A percentile compares a stretch with the other conserved stretches of the same genome.
Conservation (phyloP, 345 rosid genomes). For the Arabidopsis arenosa region DNA sequence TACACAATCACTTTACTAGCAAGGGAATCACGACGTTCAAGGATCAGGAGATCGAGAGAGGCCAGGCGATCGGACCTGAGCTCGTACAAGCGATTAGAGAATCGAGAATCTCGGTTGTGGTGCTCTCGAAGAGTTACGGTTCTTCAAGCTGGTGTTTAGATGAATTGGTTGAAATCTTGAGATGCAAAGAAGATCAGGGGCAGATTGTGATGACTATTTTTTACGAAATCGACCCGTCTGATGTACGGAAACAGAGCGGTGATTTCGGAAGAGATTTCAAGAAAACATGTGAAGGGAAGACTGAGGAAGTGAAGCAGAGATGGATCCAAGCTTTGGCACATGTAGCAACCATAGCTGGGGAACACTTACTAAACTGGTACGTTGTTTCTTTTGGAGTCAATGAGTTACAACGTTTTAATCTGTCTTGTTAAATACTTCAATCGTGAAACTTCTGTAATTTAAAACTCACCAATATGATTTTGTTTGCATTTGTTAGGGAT, state of each 20-base stretch:
- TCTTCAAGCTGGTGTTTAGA: slow-evolving; percentile 28
- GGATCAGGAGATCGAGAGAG: slow-evolving; percentile 2
- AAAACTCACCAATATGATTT: neutral
- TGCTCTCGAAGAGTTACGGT: slow-evolving; percentile 16
- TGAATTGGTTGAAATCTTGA: slow-evolving; percentile 14
- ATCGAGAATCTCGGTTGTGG: neutral
- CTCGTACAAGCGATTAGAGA: slow-evolving; percentile 13
- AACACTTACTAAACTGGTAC: neutral
- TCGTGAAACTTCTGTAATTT: neutral
- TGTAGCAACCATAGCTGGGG: neutral
- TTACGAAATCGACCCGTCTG: slow-evolving; percentile 6
- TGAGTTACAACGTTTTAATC: neutral
- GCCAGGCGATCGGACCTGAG: neutral
- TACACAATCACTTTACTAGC: neutral
- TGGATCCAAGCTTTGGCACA: neutral
- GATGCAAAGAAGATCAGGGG: neutral
- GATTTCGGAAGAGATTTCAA: neutral
- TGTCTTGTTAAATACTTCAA: neutral
- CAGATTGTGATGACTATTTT: slow-evolving; percentile 13
- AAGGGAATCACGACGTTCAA: neutral
- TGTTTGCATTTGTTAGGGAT: neutral
- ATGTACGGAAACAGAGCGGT: slow-evolving; percentile 23
- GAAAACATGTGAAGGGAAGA: neutral
- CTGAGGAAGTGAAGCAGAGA: neutral
- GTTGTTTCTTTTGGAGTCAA: neutral